Base-by-base conservation (phyloP, 139 green algal species). In the Limnomonas spitsbergensis region DNA sequence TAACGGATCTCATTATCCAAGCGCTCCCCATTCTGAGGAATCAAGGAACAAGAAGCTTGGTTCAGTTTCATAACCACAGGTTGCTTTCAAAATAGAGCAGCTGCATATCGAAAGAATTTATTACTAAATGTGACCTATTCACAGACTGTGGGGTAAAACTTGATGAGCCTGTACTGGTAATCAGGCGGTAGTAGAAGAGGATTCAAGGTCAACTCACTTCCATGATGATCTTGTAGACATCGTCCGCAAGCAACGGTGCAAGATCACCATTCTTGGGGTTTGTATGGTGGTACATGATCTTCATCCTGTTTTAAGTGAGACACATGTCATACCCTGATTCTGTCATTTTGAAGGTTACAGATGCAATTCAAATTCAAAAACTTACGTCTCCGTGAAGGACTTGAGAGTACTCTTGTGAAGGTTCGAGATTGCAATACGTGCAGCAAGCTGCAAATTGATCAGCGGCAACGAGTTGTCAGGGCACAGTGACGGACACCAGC, bases 361-460 rank as follows among this genome's bases (percentile, higher is more conserved):
- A n/a, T n/a, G n/a, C n/a, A n/a, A n/a, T n/a, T n/a, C n/a, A n/a
- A n/a, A n/a, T n/a, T n/a, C n/a, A n/a, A n/a, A n/a, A n/a, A 74
- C 92, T 91, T 54, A 96, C 91, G 93, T 97, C 73, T 97, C 90
- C 35, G 82, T 94, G 85, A 99, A 99, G 31, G 90, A 97, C 89
- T 99, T 99, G 29, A 94, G 76, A 0, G 96, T 99, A 78, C 94
- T 98, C 93, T 99, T 99, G 91, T 99, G 96, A 73, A 99, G 85
- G 90, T 99, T 99, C 54, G 96, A 99, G 34, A 99, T 95, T 0
- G 96, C 95, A 76, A 99, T 98, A 34, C 96, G 88, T 2, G 96
- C 96, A 7, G 96, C 96, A 1, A 99, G 91, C 95, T 98, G 95
- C n/a, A n/a, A n/a, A n/a, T n/a, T n/a, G 82, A 61, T 14, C 47